These are phyloP conservation scores for Coemansia sp. DNA, from an alignment of 192 early-diverging fungal species.

Conservation along the genomic window DNA sequence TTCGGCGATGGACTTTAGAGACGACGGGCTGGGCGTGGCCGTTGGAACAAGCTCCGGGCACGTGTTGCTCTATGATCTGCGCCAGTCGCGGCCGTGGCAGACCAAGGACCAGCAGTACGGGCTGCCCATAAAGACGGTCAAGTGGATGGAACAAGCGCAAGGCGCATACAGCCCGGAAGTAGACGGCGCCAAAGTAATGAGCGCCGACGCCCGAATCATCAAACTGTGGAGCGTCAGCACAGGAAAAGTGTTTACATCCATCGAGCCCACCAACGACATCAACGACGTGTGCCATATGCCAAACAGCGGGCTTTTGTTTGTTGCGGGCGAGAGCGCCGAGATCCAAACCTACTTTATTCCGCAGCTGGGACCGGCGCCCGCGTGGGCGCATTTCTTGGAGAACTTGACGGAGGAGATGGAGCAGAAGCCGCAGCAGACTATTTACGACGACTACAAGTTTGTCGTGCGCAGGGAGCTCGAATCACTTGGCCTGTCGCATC, in stretches of 20 bases:
- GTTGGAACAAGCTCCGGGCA: conserved; percentile 92
- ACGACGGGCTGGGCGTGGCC: conserved; percentile 82
- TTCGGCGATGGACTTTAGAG: conserved; percentile 74
- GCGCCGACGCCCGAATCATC: conserved; percentile 85
- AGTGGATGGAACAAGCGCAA: conserved; percentile 64
- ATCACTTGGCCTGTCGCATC: conserved; percentile 82
- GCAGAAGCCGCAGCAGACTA: conserved; percentile 77
- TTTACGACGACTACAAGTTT: conserved; percentile 99
- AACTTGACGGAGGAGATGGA: conserved; percentile 94
- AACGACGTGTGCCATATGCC: conserved; percentile 88
- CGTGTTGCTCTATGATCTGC: conserved; percentile 89
- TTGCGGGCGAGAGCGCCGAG: conserved; percentile 89
- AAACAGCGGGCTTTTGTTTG: conserved; percentile 81
- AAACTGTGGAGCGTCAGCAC: conserved; percentile 89
- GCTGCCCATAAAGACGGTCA: conserved; percentile 81
- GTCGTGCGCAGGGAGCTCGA: conserved; percentile 86
- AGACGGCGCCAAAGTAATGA: conserved; percentile 70
- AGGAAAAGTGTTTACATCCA: conserved; percentile 84
- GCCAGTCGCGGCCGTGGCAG: conserved; percentile 75
- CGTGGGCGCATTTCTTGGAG: conserved; percentile 92
- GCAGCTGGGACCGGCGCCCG: conserved; percentile 85
- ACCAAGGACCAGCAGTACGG: conserved; percentile 99
- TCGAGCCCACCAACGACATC: conserved; percentile 88
- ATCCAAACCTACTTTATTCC: conserved; percentile 94
- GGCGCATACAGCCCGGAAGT: conserved; percentile 23